These are phyloP conservation scores for Microdochium bolleyi DNA, from an alignment of 2,329 filamentous ascomycete genomes.

Conservation along the genomic window DNA sequence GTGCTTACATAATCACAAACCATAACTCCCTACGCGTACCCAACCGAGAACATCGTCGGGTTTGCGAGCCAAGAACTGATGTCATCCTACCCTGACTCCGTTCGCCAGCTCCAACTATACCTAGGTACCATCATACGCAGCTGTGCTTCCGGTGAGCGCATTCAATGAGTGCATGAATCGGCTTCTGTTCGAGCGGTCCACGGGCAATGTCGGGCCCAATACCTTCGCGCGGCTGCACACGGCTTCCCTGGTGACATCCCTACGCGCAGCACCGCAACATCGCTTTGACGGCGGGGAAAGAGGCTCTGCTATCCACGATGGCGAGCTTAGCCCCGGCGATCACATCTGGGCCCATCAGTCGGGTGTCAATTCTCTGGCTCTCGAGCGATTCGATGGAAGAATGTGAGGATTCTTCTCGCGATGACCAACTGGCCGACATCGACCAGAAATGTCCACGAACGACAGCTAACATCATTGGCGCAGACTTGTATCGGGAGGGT, in stretches of 20 bases:
- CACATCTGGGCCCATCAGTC: constrained; percentile 61
- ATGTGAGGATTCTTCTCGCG: too few species aligned
- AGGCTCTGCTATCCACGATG: constrained; percentile 17
- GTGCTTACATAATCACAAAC: too few species aligned
- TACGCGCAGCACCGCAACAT: constrained; percentile 58
- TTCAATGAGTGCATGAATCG: constrained; percentile 63
- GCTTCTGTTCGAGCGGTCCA: constrained; percentile 67
- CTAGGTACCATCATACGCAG: neutral
- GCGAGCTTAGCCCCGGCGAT: constrained; percentile 19
- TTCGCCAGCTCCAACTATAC: too few species aligned
- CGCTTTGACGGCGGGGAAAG: constrained; percentile 60
- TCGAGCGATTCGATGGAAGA: constrained; percentile 76
- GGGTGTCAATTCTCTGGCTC: constrained; percentile 69
- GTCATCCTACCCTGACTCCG: too few species aligned
- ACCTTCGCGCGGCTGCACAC: constrained; percentile 59
- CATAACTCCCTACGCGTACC: too few species aligned
- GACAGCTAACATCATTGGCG: constrained; percentile 6
- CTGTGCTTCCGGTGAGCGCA: neutral
- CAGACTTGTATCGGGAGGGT: constrained; percentile 76
- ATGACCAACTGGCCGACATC: too few species aligned
- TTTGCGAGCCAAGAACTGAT: too few species aligned
- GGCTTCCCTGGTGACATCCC: constrained; percentile 57
- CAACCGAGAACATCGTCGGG: too few species aligned
- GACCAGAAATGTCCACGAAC: too few species aligned
- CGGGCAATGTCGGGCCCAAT: constrained; percentile 57